Conservation (phyloP, 768 basidiomycete species). For the Heimioporus sp. region DNA sequence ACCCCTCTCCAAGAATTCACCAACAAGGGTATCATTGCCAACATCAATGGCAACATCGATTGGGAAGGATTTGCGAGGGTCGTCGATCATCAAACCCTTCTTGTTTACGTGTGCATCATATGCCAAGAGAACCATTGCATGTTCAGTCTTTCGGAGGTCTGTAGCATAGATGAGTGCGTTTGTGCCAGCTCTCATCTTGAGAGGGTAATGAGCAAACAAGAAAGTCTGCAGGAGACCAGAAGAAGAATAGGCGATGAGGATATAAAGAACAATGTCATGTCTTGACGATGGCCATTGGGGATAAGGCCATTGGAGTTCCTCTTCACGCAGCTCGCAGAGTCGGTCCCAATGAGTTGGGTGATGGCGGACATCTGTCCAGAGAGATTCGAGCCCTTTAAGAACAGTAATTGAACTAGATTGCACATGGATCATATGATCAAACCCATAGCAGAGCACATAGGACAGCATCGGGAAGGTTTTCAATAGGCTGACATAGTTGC, state of each 20-base stretch:
- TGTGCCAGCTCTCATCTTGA: conserved; percentile 3
- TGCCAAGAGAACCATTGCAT: not conserved
- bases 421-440: not conserved
- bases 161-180: conserved; percentile 10
- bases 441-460: not conserved
- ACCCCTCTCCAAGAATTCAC: not conserved
- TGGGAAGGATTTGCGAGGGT: not conserved
- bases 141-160: not conserved
- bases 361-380: not conserved
- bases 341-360: too few species aligned
- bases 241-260: conserved; percentile 1
- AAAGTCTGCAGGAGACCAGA: not conserved
- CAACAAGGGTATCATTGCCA: not conserved
- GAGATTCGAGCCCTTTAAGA: not conserved
- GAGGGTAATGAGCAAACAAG: not conserved
- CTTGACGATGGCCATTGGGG: conserved; percentile 1
- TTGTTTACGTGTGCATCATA: not conserved
- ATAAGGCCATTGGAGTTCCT: not conserved
- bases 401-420: not conserved
- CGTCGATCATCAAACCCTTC: not conserved
- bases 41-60: conserved; percentile 1
- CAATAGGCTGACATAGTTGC: too few species aligned
- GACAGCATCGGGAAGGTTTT: not conserved
- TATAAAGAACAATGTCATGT: not conserved
- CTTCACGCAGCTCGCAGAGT: too few species aligned